Evolutionary conservation across 176 grass and related monocot genomes (phyloP), one percentile per base, ranked within the genome.

Genomic region (Dendrocalamus sinicus): DNA sequence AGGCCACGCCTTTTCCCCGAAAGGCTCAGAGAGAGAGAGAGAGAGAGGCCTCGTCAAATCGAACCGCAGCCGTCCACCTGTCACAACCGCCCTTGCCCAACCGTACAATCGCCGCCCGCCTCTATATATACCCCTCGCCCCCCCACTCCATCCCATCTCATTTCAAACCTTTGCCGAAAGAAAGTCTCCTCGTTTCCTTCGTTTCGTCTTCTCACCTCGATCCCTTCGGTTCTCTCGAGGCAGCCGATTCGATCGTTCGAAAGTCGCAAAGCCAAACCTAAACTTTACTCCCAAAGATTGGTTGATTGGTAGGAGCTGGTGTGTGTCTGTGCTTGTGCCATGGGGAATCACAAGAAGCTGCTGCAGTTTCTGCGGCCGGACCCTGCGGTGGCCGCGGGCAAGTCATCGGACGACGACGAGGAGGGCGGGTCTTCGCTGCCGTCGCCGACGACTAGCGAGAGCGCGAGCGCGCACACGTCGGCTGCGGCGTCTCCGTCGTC

Each of bases 281-380:
- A 55, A 20, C 19, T 55, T 55, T 55, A 19, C 16, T 8, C 16
- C 6, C 7, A 8, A 73, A 7, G 16, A 28, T 26, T 65, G 2
- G 20, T 20, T 73, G 81, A 2, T 28, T 6, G 1, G 12, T 9
- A 20, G 22, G 0, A 10, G 19, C 19, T 41, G 53, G 54, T 77
- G 53, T 15, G 6, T 8, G 40, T 12, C 46, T 4, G 46, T 47
- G 46, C 12, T 47, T 23, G 20, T 4, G 43, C 48, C 22, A 91
- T 91, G 89, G 86, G 81, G 53, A 88, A 81, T 7, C 81, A 23
- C 76, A 91, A 91, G 13, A 91, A 88, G 53, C 6, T 91, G 0
- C 85, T 91, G 12, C 89, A 90, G 70, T 59, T 95, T 28, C 77
- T 95, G 0, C 88, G 82, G 7, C 59, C 87, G 4, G 90, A 92